Conservation (phyloP, 495 filamentous ascomycete species). For the Penicillium nucicola region DNA sequence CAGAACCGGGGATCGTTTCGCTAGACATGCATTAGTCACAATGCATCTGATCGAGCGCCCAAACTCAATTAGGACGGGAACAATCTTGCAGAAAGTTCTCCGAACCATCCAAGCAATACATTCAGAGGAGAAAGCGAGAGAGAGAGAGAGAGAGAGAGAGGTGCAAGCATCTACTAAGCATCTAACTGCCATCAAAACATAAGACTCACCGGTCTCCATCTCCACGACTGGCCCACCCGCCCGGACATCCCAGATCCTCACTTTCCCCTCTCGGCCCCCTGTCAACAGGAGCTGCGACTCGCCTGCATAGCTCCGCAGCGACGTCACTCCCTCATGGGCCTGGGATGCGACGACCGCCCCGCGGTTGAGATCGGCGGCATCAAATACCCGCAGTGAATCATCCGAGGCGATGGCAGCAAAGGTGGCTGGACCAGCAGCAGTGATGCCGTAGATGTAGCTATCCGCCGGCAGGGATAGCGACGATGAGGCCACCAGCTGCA, state of each 20-base stretch:
- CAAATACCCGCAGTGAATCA: conserved; percentile 51
- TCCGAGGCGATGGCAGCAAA: conserved; percentile 56
- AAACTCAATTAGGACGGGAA: neutral
- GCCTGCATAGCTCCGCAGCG: conserved; percentile 33
- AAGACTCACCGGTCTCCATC: conserved; percentile 39
- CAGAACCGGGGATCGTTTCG: conserved; percentile 53
- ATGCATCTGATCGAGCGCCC: neutral
- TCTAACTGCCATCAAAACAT: neutral
- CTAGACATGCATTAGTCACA: conserved; percentile 24
- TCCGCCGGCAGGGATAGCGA: conserved; percentile 42
- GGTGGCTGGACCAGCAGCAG: conserved; percentile 24
- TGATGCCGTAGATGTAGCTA: conserved; percentile 52
- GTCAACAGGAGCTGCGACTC: conserved; percentile 36
- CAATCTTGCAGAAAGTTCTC: conserved; percentile 1
- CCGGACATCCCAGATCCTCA: conserved; percentile 47
- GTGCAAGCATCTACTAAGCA: too few species aligned
- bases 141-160: too few species aligned
- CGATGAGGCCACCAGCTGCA: conserved; percentile 38
- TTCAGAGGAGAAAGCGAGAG: too few species aligned
- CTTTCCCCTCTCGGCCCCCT: conserved; percentile 47
- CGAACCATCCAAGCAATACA: too few species aligned
- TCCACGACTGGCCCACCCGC: conserved; percentile 31
- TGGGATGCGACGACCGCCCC: conserved; percentile 29
- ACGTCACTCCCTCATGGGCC: conserved; percentile 45
- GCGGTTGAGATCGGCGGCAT: conserved; percentile 36